Percentiles rank a stretch among this genome's conserved stretches.
These are phyloP conservation scores for Mycena vulgaris DNA, from an alignment of 768 basidiomycete species.

Conservation along the genomic window DNA sequence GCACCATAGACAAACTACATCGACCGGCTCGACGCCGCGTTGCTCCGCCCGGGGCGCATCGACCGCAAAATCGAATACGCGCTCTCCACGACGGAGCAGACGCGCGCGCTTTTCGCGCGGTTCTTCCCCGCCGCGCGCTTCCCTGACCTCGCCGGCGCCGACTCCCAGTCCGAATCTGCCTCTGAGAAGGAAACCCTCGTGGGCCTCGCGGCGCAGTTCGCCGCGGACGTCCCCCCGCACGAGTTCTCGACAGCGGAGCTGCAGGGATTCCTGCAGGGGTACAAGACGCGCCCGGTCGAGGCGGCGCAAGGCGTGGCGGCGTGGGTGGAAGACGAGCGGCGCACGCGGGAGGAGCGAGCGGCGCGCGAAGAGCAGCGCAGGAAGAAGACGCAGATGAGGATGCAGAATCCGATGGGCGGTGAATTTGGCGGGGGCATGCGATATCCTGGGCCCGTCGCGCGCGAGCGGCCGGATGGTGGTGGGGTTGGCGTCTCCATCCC, in stretches of 20 bases:
- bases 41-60: slow-evolving; percentile 70
- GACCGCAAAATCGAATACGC: slow-evolving; percentile 68
- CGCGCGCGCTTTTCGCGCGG: slow-evolving; percentile 62
- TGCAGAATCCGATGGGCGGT: too few relatives aligned
- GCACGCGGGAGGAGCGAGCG: too few relatives aligned
- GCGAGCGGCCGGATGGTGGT: too few relatives aligned
- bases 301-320: slow-evolving; percentile 53
- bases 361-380: too few relatives aligned
- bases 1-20: too few relatives aligned
- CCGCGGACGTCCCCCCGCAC: slow-evolving; percentile 57
- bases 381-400: too few relatives aligned
- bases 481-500: too few relatives aligned
- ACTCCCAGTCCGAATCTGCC: too few relatives aligned
- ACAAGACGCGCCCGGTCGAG: slow-evolving; percentile 55
- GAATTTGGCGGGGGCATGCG: too few relatives aligned
- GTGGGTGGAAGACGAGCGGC: too few relatives aligned
- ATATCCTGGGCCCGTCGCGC: too few relatives aligned
- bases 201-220: slow-evolving; percentile 58
- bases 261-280: slow-evolving; percentile 68
- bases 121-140: slow-evolving; percentile 58
- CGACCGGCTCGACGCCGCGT: too few relatives aligned
- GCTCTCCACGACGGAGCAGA: slow-evolving; percentile 62
- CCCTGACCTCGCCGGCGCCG: background rate
- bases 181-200: slow-evolving; percentile 30
- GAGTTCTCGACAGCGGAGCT: slow-evolving; percentile 72